Conservation (phyloP, 2,329 filamentous ascomycete species). For the Dichotomopilus funicola region DNA sequence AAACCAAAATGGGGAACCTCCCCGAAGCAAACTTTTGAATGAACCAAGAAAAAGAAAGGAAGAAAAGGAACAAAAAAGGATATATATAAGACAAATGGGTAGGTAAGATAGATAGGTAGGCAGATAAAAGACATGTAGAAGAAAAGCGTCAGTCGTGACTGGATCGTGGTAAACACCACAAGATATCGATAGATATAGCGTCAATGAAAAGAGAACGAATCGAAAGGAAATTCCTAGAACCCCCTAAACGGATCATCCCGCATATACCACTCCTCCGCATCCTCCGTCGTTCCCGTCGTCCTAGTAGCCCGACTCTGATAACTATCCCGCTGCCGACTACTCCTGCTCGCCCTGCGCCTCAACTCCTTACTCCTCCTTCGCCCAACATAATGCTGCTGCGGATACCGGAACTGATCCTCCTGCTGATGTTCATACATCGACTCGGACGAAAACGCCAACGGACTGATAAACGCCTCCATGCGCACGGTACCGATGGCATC, state of each 20-base stretch:
- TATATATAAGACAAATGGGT: background rate
- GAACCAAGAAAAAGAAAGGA: background rate
- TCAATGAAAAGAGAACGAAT: background rate
- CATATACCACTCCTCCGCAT: conserved; percentile 49
- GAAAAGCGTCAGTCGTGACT: conserved; percentile 19
- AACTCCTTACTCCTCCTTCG: conserved; percentile 51
- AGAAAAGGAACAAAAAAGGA: background rate
- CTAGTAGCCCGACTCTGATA: conserved; percentile 34
- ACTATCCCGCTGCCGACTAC: conserved; percentile 48
- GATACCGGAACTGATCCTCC: conserved; percentile 41
- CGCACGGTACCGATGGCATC: conserved; percentile 85
- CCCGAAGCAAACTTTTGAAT: background rate
- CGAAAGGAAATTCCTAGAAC: conserved; percentile 36
- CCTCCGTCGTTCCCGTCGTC: conserved; percentile 39
- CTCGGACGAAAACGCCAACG: conserved; percentile 45
- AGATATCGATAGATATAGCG: background rate
- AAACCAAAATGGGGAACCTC: background rate
- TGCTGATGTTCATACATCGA: conserved; percentile 36
- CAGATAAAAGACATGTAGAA: background rate
- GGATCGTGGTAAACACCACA: background rate
- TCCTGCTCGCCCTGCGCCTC: conserved; percentile 47
- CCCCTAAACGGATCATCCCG: conserved; percentile 57
- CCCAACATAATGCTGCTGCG: conserved; percentile 24
- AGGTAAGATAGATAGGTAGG: background rate
- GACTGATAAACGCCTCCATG: conserved; percentile 93